Evolutionary conservation across 2,329 filamentous ascomycete genomes (phyloP), one percentile per base, ranked within the genome.

Genomic region (Aulographum hederae): DNA sequence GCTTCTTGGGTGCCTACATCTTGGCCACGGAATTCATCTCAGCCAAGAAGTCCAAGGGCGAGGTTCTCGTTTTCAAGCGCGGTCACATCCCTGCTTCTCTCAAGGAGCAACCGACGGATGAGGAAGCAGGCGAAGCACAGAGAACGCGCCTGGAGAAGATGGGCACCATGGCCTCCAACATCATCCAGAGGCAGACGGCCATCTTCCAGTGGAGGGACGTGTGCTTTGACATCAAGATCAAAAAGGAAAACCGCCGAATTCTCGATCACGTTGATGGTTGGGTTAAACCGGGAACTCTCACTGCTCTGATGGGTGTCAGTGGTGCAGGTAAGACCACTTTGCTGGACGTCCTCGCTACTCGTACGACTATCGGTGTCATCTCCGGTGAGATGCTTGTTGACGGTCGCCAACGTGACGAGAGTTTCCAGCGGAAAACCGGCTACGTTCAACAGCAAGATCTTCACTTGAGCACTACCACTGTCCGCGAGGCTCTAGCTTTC

Each of bases 271-370:
- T 93, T 10, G 78, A 91, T 46, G 85, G 85, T 21, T 94, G 81
- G 79, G 82, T 94, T 37, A 89, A 91, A 54, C 85, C 85, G 3
- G 85, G 85, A 37, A 92, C 81, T 12, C 53, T 92, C 33, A 93
- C 84, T 10, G 84, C 81, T 25, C 63, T 92, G 3, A 93, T 93
- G 84, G 79, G 82, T 57, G 80, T 85, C 5, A 84, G 78, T 19
- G 84, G 85, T 41, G 85, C 85, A n/a, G 85, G 85, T 36, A 94
- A 94, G 54, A 94, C 85, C 0, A 93, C 85, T 1, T 67, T 94
- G 18, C 59, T 94, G 19, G 80, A 93, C 53, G 79, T 80, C 21
- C 63, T 94, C 40, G 85, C 85, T 28, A 79, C 78, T 36, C 76
- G 85, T 49, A 78, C 78, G 8, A 84, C 79, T 1, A 86, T 89